Base-by-base conservation (phyloP, 495 filamentous ascomycete species). In the Penicillium psychrofluorescens region DNA sequence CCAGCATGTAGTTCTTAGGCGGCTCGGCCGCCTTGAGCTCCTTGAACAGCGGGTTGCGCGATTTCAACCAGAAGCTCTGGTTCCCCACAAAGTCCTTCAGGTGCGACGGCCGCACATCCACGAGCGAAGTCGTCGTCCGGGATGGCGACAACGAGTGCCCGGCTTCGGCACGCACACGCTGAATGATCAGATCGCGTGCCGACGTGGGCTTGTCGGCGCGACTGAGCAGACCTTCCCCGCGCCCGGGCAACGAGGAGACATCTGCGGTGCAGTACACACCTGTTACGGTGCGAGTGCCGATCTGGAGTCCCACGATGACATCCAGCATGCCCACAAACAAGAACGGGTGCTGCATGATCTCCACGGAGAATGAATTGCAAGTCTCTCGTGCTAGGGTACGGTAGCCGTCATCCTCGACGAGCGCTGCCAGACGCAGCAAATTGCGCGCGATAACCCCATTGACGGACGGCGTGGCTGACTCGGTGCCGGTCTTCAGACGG, bases 401-500 rank as follows among this genome's bases (percentile, higher is more conserved):
- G 53, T 90, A 90, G 5, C 58, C 58, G 1, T 80, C 65, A 41
- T 90, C 81, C 13, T 76, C 78, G 1, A 97, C 75, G 1, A 95
- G 58, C 0, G 77, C 71, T 29, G 79, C 78, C 12, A 98, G 74
- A 3, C 89, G 80, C 59, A 88, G 84, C 11, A 98, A 70, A 54
- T 97, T 98, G 8, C 76, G 78, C 0, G 89, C 87, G 16, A 83
- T 81, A 12, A 89, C 75, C 27, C 87, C 90, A 55, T 98, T 98
- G 16, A 87, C 81, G 1, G 86, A 91, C 1, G 92, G 94, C 40
- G 89, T 85, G 11, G 86, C 84, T 31, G 83, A 85, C 61, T 98
- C 92, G 68, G 95, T 95, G 39, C 88, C 92, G 43, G 87, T 86
- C 67, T 98, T 98, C 43, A 95, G 73, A 7, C 92, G 82, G 15